Evolutionary conservation across 192 early-diverging fungal genomes (phyloP).

Genomic region (Jimgerdemannia flammicorona): DNA sequence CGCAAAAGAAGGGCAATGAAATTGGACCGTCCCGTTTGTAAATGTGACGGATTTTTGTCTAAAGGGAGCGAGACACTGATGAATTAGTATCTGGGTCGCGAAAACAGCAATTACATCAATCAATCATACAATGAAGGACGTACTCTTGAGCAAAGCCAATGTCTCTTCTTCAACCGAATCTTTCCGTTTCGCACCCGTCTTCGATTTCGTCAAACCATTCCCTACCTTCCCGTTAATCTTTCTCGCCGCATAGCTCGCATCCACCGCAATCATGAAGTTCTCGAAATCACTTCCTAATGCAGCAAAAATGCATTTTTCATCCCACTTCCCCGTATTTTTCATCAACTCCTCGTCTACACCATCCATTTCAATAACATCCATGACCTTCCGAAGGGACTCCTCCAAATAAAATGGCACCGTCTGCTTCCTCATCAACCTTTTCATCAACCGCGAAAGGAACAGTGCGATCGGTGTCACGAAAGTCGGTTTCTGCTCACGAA

Average conservation of each 20-base stretch:
- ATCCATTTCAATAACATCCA: conserved; percentile 1
- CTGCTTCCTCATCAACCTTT: conserved; percentile 32
- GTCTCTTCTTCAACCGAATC: not conserved
- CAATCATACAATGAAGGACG: too few relatives aligned
- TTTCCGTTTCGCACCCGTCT: not conserved
- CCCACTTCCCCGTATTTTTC: not conserved
- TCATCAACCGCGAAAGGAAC: conserved; percentile 34
- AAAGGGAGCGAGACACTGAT: not conserved
- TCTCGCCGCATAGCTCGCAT: not conserved
- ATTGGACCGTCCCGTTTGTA: not conserved
- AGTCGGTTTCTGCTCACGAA: conserved; percentile 16
- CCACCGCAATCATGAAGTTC: not conserved
- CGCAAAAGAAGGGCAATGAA: not conserved
- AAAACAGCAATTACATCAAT: too few relatives aligned
- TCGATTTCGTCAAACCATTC: not conserved
- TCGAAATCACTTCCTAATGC: not conserved
- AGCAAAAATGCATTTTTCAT: not conserved
- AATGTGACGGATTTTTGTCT: not conserved
- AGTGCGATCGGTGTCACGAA: conserved; percentile 6
- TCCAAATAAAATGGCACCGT: conserved; percentile 24
- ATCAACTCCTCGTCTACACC: not conserved
- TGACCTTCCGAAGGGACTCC: conserved; percentile 17
- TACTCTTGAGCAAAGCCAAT: not conserved
- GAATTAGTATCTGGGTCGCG: too few relatives aligned
- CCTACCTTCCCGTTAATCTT: not conserved